Conservation (phyloP, 768 basidiomycete species). For the Tylopilus plumbeoviolaceoides region DNA sequence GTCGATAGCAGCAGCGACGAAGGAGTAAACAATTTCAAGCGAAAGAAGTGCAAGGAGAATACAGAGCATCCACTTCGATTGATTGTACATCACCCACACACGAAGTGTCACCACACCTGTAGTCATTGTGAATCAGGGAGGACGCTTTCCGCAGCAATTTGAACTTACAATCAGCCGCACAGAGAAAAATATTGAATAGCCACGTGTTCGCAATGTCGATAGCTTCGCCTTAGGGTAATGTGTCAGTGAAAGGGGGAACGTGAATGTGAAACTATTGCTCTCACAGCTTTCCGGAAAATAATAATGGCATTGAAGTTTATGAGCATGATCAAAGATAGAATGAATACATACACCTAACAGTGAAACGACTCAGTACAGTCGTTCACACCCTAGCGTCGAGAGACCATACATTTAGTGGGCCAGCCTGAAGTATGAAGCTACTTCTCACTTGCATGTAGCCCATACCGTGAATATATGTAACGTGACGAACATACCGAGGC, state of each 20-base stretch:
- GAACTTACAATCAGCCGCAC: conserved; percentile 5
- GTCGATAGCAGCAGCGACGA: neutral
- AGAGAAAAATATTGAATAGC: neutral
- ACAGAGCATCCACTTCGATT: neutral
- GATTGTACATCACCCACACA: neutral
- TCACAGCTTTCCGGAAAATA: neutral
- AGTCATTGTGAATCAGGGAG: neutral
- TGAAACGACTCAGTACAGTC: no score
- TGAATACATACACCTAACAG: neutral
- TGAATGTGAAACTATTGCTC: no score
- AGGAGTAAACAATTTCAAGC: neutral
- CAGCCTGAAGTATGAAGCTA: conserved; percentile 4
- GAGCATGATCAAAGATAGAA: neutral
- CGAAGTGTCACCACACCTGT: conserved; percentile 2
- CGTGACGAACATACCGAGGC: no score
- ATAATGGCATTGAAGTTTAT: no score
- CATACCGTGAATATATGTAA: neutral
- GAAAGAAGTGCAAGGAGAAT: neutral
- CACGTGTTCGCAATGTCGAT: neutral
- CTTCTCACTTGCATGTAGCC: neutral
- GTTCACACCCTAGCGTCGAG: no score
- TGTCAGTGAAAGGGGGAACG: neutral
- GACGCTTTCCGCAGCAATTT: neutral
- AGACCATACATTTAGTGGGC: neutral
- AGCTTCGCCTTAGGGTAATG: neutral